Percentiles rank a stretch among this genome's conserved stretches.
phyloP scores from a whole-genome alignment of 495 filamentous ascomycete species.

The Clavariopsis aquatica region DNA sequence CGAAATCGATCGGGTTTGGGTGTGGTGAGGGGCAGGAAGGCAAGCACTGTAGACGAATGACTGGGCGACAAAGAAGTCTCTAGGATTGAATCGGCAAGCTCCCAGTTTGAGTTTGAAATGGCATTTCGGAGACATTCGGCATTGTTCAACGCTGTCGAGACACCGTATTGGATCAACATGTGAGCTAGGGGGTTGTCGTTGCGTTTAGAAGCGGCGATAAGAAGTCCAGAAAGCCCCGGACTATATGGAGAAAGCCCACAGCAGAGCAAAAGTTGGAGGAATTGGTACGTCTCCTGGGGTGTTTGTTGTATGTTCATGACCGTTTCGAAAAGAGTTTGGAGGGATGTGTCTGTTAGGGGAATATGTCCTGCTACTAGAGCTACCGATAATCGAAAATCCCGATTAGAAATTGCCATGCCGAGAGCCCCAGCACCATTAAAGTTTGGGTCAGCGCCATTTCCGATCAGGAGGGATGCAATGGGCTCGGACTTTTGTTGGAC shows the following conservation, averaged over 20 bases:
- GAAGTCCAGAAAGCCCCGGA: constrained; percentile 11
- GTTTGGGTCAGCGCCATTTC: constrained; percentile 32
- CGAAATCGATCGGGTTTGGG: constrained; percentile 16
- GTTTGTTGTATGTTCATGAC: constrained; percentile 18
- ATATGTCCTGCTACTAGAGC: constrained; percentile 24
- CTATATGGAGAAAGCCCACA: constrained; percentile 21
- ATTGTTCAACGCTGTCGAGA: constrained; percentile 24
- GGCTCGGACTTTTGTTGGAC: constrained; percentile 28
- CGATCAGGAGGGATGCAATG: constrained; percentile 19
- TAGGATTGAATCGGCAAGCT: constrained; percentile 15
- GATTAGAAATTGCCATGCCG: constrained; percentile 15
- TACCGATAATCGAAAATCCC: constrained; percentile 24
- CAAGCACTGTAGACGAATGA: constrained; percentile 21
- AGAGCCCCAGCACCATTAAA: constrained; percentile 30
- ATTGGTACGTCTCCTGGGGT: constrained; percentile 16
- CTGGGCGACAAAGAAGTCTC: constrained; percentile 8
- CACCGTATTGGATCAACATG: constrained; percentile 19
- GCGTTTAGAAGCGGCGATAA: constrained; percentile 23
- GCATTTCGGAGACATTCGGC: constrained; percentile 26
- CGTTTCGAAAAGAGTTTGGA: constrained; percentile 12
- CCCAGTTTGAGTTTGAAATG: constrained; percentile 24
- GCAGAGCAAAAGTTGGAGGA: constrained; percentile 27
- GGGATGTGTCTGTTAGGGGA: constrained; percentile 4
- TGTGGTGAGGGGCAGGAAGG: neutral
- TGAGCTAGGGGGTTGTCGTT: constrained; percentile 25